A percentile compares a stretch with the other conserved stretches of the same genome.
phyloP scores from a whole-genome alignment of 441 rosid species.

The Croton setiger region DNA sequence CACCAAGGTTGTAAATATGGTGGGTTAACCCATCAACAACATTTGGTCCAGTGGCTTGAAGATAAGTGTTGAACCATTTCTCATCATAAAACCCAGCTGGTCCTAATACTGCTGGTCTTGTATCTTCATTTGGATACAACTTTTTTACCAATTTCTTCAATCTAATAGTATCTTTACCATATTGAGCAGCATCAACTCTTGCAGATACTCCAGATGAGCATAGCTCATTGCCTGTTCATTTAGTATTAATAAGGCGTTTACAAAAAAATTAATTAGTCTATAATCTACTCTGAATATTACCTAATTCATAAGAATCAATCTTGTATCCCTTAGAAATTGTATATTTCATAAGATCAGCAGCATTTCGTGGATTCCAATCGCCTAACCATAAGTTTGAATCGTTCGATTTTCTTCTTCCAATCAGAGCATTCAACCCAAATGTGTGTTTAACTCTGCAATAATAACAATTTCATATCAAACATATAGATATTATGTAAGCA shows the following conservation, averaged over 20 bases:
- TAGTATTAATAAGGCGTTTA: too few species aligned
- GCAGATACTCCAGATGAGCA: slow-evolving; percentile 55
- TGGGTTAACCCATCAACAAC: slow-evolving; percentile 53
- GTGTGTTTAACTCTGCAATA: slow-evolving; percentile 39
- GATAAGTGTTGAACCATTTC: slow-evolving; percentile 45
- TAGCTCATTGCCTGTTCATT: slow-evolving; percentile 56
- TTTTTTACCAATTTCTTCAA: slow-evolving; percentile 35
- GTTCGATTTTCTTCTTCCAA: slow-evolving; percentile 31
- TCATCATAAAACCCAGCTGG: slow-evolving; percentile 59
- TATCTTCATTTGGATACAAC: slow-evolving; percentile 32
- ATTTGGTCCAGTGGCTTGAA: slow-evolving; percentile 40
- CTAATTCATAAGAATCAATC: slow-evolving; percentile 61
- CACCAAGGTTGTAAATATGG: slow-evolving; percentile 65
- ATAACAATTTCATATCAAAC: not conserved
- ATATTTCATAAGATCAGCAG: slow-evolving; percentile 46
- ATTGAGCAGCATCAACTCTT: slow-evolving; percentile 36
- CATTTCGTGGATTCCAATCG: slow-evolving; percentile 40
- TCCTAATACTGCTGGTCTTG: slow-evolving; percentile 48
- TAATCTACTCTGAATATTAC: slow-evolving; percentile 19
- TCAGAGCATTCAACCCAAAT: slow-evolving; percentile 52
- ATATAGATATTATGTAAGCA: not conserved
- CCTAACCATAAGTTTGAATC: slow-evolving; percentile 33
- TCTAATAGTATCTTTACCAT: slow-evolving; percentile 37
- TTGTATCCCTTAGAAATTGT: slow-evolving; percentile 46
- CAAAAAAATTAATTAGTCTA: too few species aligned